Evolutionary conservation across 2,329 filamentous ascomycete genomes (phyloP), one percentile per base, ranked within the genome.

Genomic region (Podosphaera xanthii): DNA sequence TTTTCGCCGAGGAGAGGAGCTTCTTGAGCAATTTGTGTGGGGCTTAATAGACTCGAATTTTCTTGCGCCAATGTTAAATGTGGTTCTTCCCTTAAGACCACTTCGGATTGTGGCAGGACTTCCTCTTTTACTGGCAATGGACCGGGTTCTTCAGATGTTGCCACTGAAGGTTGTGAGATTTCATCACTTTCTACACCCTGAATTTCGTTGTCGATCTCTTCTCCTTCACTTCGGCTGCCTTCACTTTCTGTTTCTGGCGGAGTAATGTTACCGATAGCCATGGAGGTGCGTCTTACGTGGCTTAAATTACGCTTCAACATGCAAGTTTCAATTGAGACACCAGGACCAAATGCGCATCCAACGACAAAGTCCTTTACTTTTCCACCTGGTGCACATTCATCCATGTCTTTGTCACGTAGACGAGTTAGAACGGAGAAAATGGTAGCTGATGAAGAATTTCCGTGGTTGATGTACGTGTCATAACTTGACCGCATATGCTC

Each of bases 401-500:
- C 79, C 78, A 82, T 82, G 8, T 81, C 78, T 64, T 79, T 78
- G 31, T 71, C 67, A 4, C 82, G 73, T 63, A 86, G 64, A 10
- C 76, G 73, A 63, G 86, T 74, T 68, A 87, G 71, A 0, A 87
- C 83, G 62, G 79, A 80, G 64, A 85, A 79, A 10, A 86, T 80
- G 2, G 83, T 85, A 7, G 83, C 80, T 0, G 82, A 85, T 61
- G 80, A 83, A 44, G 78, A 81, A 69, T 87, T 87, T 1, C 84
- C 83, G 64, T 80, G 79, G 58, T 78, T 77, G 57, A 80, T 79
- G 64, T 87, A 87, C 22, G 80, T 78, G 62, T 84, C 78, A 66
- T 83, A 84, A 60, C 80, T 83, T n/a, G 82, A 82, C 55, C 81
- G 75, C 72, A 86, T 80, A 63, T 85, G 82, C 64, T 83, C 78